Evolutionary conservation across 495 filamentous ascomycete genomes (phyloP), one percentile per base, ranked within the genome.

Genomic region (Parachaetomium inaequale): DNA sequence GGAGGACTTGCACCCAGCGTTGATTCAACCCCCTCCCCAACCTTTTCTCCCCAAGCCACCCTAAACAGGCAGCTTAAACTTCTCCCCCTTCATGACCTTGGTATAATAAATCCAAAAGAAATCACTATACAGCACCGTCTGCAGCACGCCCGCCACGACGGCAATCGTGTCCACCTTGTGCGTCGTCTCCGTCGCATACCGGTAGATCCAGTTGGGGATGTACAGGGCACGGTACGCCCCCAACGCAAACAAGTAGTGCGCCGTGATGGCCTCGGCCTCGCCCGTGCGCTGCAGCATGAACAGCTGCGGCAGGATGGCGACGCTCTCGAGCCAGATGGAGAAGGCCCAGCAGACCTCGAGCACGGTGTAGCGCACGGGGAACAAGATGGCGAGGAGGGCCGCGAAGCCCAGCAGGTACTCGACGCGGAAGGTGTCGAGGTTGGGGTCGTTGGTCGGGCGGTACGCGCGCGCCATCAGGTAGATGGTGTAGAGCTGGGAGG

Each of bases 71-170:
- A 94, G 77, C 74, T 90, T 90, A 72, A 94, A 94, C 76, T 89
- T 92, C 82, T 91, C 89, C 55, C 90, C 90, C 76, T 92, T 91
- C 80, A 93, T 77, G 42, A 94, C 87, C 77, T 95, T 96, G 46
- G 88, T 96, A 74, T 96, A 98, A 76, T 98, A 98, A 64, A 98
- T 96, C 81, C 91, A 98, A 82, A 98, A 98, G 79, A 98, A 98
- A 77, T 98, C 94, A 56, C 91, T 96, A 77, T 98, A 98, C 55
- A 98, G 81, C 29, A 98, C 74, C 21, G 94, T 98, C 81, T 98
- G 94, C 62, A 96, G 79, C 31, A 96, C 82, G 11, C 94, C 94
- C 10, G 94, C 94, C 40, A 92, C 62, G 46, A 95, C 86, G 2
- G 93, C 87, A 66, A 96, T 92, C 52, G 83, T 84, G 74, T 97